These are phyloP conservation scores for Tricholoma sp. DNA, from an alignment of 768 basidiomycete species.

Conservation along the genomic window DNA sequence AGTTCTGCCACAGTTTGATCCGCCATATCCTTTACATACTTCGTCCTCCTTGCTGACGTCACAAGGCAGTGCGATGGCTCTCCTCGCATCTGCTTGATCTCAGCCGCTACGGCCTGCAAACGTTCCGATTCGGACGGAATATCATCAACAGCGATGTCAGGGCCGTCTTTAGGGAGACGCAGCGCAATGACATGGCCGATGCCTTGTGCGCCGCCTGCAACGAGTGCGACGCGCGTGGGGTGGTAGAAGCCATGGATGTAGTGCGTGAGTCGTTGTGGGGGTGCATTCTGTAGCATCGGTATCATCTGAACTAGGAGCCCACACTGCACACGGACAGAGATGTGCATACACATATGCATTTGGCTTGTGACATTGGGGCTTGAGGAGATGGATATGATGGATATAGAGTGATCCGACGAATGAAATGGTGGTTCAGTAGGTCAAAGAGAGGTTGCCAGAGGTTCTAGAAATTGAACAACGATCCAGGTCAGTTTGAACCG, in stretches of 20 bases:
- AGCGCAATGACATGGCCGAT: conserved; percentile 28
- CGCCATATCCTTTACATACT: conserved; percentile 24
- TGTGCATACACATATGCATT: too few species aligned
- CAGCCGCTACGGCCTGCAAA: conserved; percentile 17
- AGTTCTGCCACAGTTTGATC: conserved; percentile 14
- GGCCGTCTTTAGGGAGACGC: conserved; percentile 26
- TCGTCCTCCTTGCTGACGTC: conserved; percentile 24
- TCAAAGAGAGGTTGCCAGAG: too few species aligned
- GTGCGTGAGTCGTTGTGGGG: too few species aligned
- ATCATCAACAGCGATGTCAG: conserved; percentile 23
- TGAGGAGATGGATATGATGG: too few species aligned
- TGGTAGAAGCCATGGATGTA: background rate
- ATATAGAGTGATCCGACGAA: too few species aligned
- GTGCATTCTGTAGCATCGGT: too few species aligned
- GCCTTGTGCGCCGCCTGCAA: conserved; percentile 29
- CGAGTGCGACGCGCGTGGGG: conserved; percentile 17
- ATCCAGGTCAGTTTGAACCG: too few species aligned
- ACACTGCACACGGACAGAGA: too few species aligned
- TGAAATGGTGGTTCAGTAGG: too few species aligned
- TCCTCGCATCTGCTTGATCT: conserved; percentile 19
- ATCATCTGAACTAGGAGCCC: too few species aligned
- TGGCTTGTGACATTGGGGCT: too few species aligned
- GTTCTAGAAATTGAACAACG: too few species aligned
- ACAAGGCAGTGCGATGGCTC: conserved; percentile 13
- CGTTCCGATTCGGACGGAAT: background rate